Conservation (phyloP, 371 early-diverging fungal species). For the Batkoa obscura region DNA sequence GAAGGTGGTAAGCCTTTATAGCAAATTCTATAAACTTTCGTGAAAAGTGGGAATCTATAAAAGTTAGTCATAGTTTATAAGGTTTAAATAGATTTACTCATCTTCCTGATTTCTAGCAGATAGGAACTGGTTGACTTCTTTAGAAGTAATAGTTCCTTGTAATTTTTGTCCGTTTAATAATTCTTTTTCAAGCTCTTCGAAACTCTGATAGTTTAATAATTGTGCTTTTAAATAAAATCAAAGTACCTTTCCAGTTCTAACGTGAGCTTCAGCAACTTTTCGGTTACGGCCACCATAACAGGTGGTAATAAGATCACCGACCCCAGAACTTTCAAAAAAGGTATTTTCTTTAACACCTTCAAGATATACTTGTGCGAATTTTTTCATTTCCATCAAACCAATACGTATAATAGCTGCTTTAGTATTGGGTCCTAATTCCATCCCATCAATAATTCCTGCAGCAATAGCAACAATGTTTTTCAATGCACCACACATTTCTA, state of each 20-base stretch:
- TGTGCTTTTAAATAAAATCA: not conserved
- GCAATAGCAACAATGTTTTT: constrained; percentile 98
- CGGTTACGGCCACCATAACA: constrained; percentile 96
- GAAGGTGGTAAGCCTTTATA: constrained; percentile 1
- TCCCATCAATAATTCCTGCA: constrained; percentile 85
- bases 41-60: constrained; percentile 9
- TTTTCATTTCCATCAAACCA: constrained; percentile 91
- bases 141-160: constrained; percentile 87
- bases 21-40: constrained; percentile 5
- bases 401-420: constrained; percentile 94
- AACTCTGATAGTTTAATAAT: constrained; percentile 18
- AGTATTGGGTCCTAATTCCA: constrained; percentile 68
- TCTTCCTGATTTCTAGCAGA: constrained; percentile 28
- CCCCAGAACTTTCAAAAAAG: constrained; percentile 95
- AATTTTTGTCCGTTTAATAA: constrained; percentile 94
- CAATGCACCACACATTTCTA: constrained; percentile 94
- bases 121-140: constrained; percentile 74
- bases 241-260: constrained; percentile 49
- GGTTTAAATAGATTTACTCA: too few species aligned
- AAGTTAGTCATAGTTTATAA: too few species aligned
- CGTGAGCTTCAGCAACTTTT: constrained; percentile 79
- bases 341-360: constrained; percentile 62
- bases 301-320: constrained; percentile 83
- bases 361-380: constrained; percentile 69
- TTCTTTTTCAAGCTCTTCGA: constrained; percentile 76